Percentiles rank a stretch among this genome's conserved stretches.
Conservation (phyloP, 176 grass and related monocot genomes). For the Pontederia paniculata region DNA sequence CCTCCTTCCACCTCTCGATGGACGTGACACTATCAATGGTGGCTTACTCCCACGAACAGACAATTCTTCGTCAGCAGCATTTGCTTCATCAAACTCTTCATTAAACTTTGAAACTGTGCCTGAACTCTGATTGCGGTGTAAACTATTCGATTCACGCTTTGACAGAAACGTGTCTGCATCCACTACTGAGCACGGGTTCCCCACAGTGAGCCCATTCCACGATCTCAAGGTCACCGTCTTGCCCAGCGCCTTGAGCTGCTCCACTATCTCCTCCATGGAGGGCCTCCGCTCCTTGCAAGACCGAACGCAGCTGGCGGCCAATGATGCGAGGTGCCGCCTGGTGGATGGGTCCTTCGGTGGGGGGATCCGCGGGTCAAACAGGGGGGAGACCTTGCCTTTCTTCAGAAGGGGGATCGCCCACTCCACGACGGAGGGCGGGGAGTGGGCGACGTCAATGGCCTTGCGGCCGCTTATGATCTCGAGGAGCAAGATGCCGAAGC, state of each 20-base stretch:
- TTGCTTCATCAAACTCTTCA: constrained; percentile 4
- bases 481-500: constrained; percentile 95
- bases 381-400: constrained; percentile 56
- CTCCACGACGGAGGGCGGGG: constrained; percentile 91
- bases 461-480: constrained; percentile 96
- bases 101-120: not conserved
- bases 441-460: constrained; percentile 88
- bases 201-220: constrained; percentile 69
- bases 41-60: constrained; percentile 28
- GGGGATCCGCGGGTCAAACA: constrained; percentile 64
- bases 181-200: constrained; percentile 82
- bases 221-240: constrained; percentile 47
- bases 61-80: constrained; percentile 29
- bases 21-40: constrained; percentile 21
- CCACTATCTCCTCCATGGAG: constrained; percentile 71
- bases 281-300: constrained; percentile 66
- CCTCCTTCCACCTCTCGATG: constrained; percentile 28
- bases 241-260: constrained; percentile 44
- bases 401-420: constrained; percentile 82
- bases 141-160: constrained; percentile 15
- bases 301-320: constrained; percentile 76
- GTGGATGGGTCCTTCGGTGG: constrained; percentile 41
- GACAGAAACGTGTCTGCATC: constrained; percentile 63
- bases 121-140: not conserved
- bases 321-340: constrained; percentile 53